Percentiles rank a stretch among this genome's conserved stretches.
These are phyloP conservation scores for Coniochaeta prunicola DNA, from an alignment of 2,329 filamentous ascomycete genomes.

Conservation along the genomic window DNA sequence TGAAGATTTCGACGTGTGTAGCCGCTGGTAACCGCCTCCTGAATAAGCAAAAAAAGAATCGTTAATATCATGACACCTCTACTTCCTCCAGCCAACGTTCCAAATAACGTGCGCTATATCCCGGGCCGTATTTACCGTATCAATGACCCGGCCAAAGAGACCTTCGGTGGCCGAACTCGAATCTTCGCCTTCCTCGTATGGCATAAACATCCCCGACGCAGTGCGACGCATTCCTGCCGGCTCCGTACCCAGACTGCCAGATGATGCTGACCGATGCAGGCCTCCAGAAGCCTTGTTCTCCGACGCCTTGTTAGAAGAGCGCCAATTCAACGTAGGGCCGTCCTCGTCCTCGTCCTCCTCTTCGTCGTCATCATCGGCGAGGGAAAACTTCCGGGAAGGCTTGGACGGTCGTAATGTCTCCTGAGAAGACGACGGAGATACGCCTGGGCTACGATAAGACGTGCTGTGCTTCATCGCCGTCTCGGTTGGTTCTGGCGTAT, in stretches of 20 bases:
- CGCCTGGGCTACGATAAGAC: conserved; percentile 37
- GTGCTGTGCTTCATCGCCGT: conserved; percentile 56
- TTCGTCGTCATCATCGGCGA: conserved; percentile 48
- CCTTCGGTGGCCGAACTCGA: conserved; percentile 48
- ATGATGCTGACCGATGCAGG: conserved; percentile 41
- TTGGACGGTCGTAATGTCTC: conserved; percentile 71
- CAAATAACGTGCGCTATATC: conserved; percentile 66
- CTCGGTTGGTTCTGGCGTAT: conserved; percentile 60
- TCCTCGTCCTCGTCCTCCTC: conserved; percentile 15
- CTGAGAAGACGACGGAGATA: conserved; percentile 72
- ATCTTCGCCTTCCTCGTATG: conserved; percentile 65
- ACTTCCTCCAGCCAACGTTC: conserved; percentile 62
- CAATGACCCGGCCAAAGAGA: conserved; percentile 71
- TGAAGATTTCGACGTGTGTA: not conserved
- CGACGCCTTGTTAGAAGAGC: conserved; percentile 11
- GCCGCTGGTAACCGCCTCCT: not conserved
- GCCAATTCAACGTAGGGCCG: conserved; percentile 8
- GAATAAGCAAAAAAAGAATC: not conserved
- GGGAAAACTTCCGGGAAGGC: conserved; percentile 56
- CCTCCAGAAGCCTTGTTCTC: conserved; percentile 15
- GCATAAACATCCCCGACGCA: conserved; percentile 86
- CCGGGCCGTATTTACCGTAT: conserved; percentile 68
- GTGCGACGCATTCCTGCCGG: conserved; percentile 66
- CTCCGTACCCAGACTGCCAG: conserved; percentile 41
- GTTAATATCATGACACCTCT: conserved; percentile 12